Evolutionary conservation across 352 stramenopile species (phyloP), one percentile per base, ranked within the genome.

Genomic region (Pythium dissotocum): DNA sequence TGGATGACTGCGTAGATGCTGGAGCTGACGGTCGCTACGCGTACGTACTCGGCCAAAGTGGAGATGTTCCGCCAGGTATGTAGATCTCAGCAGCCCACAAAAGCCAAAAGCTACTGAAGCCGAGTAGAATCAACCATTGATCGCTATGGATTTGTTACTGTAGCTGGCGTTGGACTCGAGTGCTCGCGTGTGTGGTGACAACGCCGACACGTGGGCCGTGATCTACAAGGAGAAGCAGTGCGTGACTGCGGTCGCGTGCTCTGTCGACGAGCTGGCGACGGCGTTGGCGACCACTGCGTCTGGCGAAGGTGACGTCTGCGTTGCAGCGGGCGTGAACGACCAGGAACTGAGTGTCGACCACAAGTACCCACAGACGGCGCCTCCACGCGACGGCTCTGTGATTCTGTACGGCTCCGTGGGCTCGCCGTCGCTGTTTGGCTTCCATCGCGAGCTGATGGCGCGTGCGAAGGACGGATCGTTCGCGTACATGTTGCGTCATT

Each of bases 371-470:
- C 74, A 86, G 38, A 59, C 78, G 4, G 56, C 62, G 65, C 16
- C 59, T 52, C 32, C 70, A 59, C 26, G 65, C 58, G 13, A 67
- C 54, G 42, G 75, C 42, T 94, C 89, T 14, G 83, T 76, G 30
- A 90, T 97, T 64, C 51, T 97, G n/a, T 97, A 97, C 63, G 89
- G 88, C n/a, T 78, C 83, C 8, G 59, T 97, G 42, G 88, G 85
- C 18, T 91, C 82, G 9, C 59, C 77, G 6, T 64, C 70, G 61
- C 93, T 97, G 54, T 82, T 86, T 60, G 57, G 46, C 42, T 95
- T 97, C 61, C 90, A 97, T 53, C 18, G 64, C 10, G 77, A 77
- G 49, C 69, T 97, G 8, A 76, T 81, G n/a, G 67, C 70, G n/a
- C 64, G 84, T 46, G 88, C 89, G 6, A 75, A 86, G 65, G 58